phyloP scores from a whole-genome alignment of 2,329 filamentous ascomycete species.

The Purpureocillium takamizusanense region DNA sequence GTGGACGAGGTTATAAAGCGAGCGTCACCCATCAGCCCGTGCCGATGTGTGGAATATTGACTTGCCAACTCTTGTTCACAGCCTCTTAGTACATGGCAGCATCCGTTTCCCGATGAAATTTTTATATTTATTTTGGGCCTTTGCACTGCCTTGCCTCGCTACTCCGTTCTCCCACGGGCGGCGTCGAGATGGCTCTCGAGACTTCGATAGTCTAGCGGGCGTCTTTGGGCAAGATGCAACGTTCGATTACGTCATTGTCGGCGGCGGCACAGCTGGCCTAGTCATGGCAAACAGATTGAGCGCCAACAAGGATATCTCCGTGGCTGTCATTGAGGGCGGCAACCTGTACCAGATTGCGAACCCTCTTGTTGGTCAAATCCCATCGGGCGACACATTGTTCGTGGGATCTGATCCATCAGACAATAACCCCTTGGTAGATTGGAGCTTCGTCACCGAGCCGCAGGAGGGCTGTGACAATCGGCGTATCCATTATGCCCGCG shows the following conservation, averaged over 20 bases:
- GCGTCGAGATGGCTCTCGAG: too few relatives aligned
- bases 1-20: too few relatives aligned
- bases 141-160: too few relatives aligned
- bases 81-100: too few relatives aligned
- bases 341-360: constrained; percentile 21
- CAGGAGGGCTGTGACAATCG: constrained; percentile 12
- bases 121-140: too few relatives aligned
- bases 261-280: constrained; percentile 28
- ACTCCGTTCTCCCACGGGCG: too few relatives aligned
- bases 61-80: too few relatives aligned
- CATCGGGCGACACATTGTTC: constrained; percentile 12
- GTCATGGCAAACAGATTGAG: constrained; percentile 22
- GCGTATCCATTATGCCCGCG: constrained; percentile 24
- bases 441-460: constrained; percentile 20
- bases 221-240: too few relatives aligned
- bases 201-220: too few relatives aligned
- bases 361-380: constrained; percentile 14
- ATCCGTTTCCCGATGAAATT: too few relatives aligned
- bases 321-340: constrained; percentile 30
- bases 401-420: constrained; percentile 12
- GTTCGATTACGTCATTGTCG: constrained; percentile 21
- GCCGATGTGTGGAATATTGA: too few relatives aligned
- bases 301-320: constrained; percentile 18
- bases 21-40: too few relatives aligned
- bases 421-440: constrained; percentile 12